Conservation (phyloP, 345 rosid species). For the Aquilaria malaccensis region DNA sequence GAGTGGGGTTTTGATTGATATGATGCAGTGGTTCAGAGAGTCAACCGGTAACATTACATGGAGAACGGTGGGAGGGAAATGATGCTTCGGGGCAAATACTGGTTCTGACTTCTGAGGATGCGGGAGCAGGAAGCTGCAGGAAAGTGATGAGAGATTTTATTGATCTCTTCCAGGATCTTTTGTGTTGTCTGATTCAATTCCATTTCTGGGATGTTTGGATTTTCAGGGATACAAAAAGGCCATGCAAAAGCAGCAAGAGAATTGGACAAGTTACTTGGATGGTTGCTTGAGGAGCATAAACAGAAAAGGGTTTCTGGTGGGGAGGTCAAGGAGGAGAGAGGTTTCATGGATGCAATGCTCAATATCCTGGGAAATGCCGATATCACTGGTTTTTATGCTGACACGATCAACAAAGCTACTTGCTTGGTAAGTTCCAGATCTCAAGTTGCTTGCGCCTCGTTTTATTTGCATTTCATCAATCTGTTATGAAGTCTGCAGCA, state of each 20-base stretch:
- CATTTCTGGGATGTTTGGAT: constrained; percentile 37
- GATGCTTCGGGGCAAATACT: constrained; percentile 11
- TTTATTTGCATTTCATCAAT: too few relatives aligned
- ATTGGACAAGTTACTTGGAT: constrained; percentile 20
- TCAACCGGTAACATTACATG: constrained; percentile 18
- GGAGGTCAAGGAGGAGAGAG: constrained; percentile 12
- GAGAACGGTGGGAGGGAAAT: constrained; percentile 29
- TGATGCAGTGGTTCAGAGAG: constrained; percentile 34
- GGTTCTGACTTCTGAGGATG: constrained; percentile 5
- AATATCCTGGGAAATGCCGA: constrained; percentile 14
- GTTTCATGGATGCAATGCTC: constrained; percentile 37
- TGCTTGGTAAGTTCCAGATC: constrained; percentile 11
- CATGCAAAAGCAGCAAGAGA: constrained; percentile 35
- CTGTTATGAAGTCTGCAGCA: too few relatives aligned
- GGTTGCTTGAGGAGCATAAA: constrained; percentile 41
- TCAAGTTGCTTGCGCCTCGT: too few relatives aligned
- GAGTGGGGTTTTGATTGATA: constrained; percentile 16
- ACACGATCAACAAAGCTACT: constrained; percentile 28
- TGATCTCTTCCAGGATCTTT: constrained; percentile 16
- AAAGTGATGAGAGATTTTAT: constrained; percentile 18
- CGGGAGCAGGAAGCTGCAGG: constrained; percentile 4
- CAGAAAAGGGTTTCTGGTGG: constrained; percentile 11
- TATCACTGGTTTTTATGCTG: constrained; percentile 16
- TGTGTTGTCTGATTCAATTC: constrained; percentile 30
- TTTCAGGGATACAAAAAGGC: constrained; percentile 16